Evolutionary conservation across 106 monocot genomes (phyloP).

Genomic region (Allium fistulosum): DNA sequence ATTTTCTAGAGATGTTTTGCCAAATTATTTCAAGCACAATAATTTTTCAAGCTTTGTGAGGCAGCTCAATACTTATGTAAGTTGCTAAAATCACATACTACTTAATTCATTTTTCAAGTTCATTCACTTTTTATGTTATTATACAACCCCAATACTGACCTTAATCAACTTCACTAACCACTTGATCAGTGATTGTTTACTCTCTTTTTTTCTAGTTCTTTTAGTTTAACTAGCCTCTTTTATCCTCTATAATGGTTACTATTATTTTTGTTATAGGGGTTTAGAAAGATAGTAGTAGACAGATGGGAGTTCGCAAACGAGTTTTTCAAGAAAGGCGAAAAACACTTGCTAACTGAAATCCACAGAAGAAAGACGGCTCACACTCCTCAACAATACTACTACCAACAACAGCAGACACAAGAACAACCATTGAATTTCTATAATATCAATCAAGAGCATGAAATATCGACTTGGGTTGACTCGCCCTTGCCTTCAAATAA

Average conservation of each 20-base stretch:
- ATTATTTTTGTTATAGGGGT: slow-evolving; percentile 36
- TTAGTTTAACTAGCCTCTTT: background rate
- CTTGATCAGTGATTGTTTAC: too few species aligned
- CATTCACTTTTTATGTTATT: too few species aligned
- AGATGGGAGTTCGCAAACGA: slow-evolving; percentile 97
- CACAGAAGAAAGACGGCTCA: slow-evolving; percentile 54
- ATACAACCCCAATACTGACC: too few species aligned
- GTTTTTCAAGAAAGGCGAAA: slow-evolving; percentile 71
- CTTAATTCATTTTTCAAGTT: too few species aligned
- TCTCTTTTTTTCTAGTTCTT: background rate
- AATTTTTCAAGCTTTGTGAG: slow-evolving; percentile 95
- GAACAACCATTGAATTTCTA: slow-evolving; percentile 6
- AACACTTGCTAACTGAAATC: slow-evolving; percentile 72
- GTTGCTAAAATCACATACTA: background rate
- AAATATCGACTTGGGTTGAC: slow-evolving; percentile 6
- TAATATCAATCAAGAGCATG: background rate
- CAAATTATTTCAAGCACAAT: slow-evolving; percentile 95
- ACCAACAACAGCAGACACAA: slow-evolving; percentile 2
- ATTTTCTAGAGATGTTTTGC: slow-evolving; percentile 76
- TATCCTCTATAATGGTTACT: background rate
- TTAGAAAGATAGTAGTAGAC: slow-evolving; percentile 87
- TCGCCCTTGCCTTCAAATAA: background rate
- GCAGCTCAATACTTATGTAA: slow-evolving; percentile 94
- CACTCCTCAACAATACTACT: slow-evolving; percentile 1
- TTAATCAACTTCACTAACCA: too few species aligned